Evolutionary conservation across 176 grass and related monocot genomes (phyloP).

Genomic region (Guadua angustifolia): DNA sequence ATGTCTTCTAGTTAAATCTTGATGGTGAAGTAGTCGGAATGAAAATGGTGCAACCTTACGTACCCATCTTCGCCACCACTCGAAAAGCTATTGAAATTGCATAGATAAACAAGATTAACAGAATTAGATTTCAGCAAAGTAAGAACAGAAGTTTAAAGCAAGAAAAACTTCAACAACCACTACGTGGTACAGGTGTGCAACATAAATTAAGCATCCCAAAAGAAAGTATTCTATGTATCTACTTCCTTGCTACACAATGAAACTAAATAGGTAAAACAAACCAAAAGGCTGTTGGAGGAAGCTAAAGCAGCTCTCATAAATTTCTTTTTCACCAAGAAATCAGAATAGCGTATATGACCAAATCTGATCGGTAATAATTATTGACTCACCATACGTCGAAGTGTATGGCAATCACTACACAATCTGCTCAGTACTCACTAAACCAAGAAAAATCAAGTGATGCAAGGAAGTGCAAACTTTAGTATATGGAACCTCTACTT

Average conservation of each 20-base stretch:
- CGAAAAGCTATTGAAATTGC: conserved; percentile 71
- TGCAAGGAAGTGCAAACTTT: no score
- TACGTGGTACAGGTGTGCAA: background rate
- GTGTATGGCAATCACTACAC: no score
- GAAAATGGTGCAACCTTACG: conserved; percentile 87
- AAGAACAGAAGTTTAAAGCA: background rate
- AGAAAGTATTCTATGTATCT: background rate
- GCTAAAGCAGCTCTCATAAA: background rate
- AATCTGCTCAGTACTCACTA: no score
- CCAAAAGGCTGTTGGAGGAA: background rate
- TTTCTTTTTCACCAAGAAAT: conserved; percentile 12
- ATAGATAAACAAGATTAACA: background rate
- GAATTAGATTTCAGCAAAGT: background rate
- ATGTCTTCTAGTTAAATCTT: conserved; percentile 51
- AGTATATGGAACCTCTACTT: no score
- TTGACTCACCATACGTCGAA: no score
- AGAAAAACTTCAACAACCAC: background rate
- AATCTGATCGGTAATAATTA: no score
- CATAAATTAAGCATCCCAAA: background rate
- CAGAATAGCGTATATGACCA: no score
- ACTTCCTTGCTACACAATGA: background rate
- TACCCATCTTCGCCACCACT: conserved; percentile 98
- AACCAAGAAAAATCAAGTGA: no score
- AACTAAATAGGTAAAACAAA: background rate
- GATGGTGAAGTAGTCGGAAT: conserved; percentile 80